Percentiles rank a stretch among this genome's conserved stretches.
Conservation (phyloP, 2,329 filamentous ascomycete genomes). For the Beauveria caledonica region DNA sequence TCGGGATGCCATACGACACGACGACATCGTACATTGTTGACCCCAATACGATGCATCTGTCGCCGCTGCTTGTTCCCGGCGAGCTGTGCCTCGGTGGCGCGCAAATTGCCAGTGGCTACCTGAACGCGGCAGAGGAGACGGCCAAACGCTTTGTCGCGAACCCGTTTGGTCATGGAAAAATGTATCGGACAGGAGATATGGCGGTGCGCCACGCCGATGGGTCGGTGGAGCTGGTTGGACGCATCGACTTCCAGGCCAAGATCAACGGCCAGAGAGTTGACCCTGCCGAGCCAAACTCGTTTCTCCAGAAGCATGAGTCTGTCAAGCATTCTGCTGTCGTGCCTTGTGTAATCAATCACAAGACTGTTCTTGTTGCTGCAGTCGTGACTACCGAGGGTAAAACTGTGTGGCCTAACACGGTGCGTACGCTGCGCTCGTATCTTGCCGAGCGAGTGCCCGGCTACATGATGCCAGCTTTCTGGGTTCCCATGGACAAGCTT, state of each 20-base stretch:
- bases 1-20: background rate
- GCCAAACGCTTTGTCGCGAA: background rate
- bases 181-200: conserved; percentile 18
- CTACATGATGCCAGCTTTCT: background rate
- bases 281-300: conserved; percentile 8
- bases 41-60: background rate
- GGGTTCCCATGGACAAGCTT: background rate
- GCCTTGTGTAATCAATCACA: background rate
- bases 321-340: background rate
- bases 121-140: background rate
- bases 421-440: background rate
- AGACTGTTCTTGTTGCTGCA: background rate
- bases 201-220: conserved; percentile 13
- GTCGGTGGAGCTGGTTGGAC: conserved; percentile 16
- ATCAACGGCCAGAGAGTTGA: conserved; percentile 17
- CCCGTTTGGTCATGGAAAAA: background rate
- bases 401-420: background rate
- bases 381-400: background rate
- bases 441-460: background rate
- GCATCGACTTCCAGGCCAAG: conserved; percentile 19
- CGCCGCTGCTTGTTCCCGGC: background rate
- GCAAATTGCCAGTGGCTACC: background rate
- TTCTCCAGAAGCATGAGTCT: background rate
- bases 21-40: background rate
- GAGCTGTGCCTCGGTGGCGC: background rate